These are phyloP conservation scores for Exophiala sideris DNA, from an alignment of 2,329 filamentous ascomycete species.

Conservation along the genomic window DNA sequence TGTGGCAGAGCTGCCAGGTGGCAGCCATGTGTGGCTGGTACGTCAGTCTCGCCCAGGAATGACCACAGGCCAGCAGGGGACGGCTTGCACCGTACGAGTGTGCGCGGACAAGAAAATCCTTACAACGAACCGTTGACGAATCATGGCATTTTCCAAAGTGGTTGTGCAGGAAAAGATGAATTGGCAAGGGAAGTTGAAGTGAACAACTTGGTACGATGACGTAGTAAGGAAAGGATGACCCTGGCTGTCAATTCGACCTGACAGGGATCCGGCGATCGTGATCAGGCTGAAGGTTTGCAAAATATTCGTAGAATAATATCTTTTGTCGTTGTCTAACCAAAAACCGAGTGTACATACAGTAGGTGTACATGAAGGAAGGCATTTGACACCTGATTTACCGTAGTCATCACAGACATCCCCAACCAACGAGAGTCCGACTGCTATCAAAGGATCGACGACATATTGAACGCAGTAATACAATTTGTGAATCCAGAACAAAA, in stretches of 20 bases:
- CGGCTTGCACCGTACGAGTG: background rate
- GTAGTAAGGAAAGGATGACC: conserved; percentile 4
- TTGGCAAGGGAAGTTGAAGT: background rate
- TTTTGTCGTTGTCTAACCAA: background rate
- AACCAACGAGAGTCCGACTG: no score
- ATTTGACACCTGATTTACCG: no score
- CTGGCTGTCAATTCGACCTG: background rate
- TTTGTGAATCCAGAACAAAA: no score
- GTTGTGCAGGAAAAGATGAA: background rate
- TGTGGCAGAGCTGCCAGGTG: conserved; percentile 6
- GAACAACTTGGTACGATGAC: conserved; percentile 2
- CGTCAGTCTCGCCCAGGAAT: conserved; percentile 7
- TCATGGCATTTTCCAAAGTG: background rate
- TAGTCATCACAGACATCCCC: no score
- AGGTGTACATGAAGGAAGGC: no score
- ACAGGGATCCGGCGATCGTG: conserved; percentile 12
- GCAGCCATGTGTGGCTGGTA: conserved; percentile 15
- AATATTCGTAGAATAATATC: background rate
- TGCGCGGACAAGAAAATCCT: background rate
- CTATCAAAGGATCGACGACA: no score
- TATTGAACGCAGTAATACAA: no score
- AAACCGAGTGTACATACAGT: no score
- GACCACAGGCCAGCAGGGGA: background rate
- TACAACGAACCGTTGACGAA: no score
- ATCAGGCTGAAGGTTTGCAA: background rate